phyloP scores from a whole-genome alignment of 257 asterid genomes.

The Solanum bulbocastanum region DNA sequence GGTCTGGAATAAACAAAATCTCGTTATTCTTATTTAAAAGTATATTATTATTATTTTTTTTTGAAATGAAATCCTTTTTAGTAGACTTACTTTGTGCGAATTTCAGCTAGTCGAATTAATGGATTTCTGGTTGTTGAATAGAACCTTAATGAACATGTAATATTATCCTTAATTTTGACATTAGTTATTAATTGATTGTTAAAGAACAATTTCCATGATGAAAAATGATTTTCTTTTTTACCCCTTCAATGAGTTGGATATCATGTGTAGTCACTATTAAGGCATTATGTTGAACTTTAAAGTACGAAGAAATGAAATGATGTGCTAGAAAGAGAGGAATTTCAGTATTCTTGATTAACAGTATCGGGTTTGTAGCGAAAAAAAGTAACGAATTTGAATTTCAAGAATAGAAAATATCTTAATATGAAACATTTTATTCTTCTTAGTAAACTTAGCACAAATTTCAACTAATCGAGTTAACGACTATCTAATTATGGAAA shows the following conservation, averaged over 20 bases:
- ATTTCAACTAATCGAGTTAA: background rate
- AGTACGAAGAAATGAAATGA: background rate
- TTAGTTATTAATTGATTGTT: background rate
- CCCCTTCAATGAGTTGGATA: background rate
- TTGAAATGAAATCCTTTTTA: background rate
- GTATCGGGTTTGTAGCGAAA: background rate
- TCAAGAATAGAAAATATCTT: fast-evolving
- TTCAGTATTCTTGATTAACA: background rate
- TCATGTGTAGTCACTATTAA: background rate
- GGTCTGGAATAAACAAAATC: background rate
- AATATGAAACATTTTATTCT: background rate
- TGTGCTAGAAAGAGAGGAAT: background rate
- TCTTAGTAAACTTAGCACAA: background rate
- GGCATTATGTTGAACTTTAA: background rate
- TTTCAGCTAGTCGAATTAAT: background rate
- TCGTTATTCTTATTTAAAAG: background rate
- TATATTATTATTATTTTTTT: background rate
- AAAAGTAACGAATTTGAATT: background rate
- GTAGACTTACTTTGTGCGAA: background rate
- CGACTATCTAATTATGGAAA: background rate
- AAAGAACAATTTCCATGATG: background rate
- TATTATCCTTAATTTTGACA: background rate
- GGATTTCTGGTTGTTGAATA: background rate
- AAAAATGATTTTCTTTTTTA: background rate
- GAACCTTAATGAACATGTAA: background rate